Evolutionary conservation across 345 rosid genomes (phyloP).

Genomic region (Citrus inodora): DNA sequence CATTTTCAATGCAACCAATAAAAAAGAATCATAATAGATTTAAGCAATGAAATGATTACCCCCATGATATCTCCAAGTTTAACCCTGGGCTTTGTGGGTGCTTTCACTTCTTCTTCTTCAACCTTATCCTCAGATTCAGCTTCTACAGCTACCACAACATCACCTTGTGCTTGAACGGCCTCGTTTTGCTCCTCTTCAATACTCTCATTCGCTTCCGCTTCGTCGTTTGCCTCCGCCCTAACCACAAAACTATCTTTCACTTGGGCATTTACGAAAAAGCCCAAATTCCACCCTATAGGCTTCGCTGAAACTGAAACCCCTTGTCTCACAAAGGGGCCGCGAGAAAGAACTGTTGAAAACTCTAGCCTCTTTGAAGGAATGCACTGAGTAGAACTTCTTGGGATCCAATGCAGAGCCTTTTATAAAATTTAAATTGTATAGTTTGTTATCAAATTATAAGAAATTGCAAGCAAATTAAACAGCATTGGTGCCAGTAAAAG

Average conservation of each 20-base stretch:
- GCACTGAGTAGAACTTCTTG: conserved; percentile 33
- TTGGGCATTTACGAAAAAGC: conserved; percentile 22
- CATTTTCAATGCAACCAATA: not conserved
- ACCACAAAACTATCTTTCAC: conserved; percentile 41
- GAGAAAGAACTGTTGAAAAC: conserved; percentile 37
- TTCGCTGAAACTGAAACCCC: conserved; percentile 29
- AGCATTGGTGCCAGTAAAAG: not conserved
- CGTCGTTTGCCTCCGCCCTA: conserved; percentile 52
- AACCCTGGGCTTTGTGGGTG: conserved; percentile 45
- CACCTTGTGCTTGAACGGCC: conserved; percentile 24
- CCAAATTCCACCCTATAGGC: conserved; percentile 25
- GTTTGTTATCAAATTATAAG: not conserved
- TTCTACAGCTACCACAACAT: conserved; percentile 22
- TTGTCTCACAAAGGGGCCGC: conserved; percentile 16
- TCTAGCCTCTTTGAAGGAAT: conserved; percentile 36
- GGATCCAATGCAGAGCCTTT: conserved; percentile 53
- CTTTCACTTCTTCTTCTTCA: conserved; percentile 37
- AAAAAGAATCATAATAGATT: not conserved
- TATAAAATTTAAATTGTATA: not conserved
- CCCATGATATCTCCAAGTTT: conserved; percentile 77
- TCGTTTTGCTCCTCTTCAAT: conserved; percentile 14
- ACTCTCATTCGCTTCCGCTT: conserved; percentile 31
- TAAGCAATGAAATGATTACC: conserved; percentile 32
- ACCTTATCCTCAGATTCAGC: conserved; percentile 14
- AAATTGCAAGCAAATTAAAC: not conserved